phyloP scores from a whole-genome alignment of 2,329 filamentous ascomycete species.

The Dendryphion nanum region DNA sequence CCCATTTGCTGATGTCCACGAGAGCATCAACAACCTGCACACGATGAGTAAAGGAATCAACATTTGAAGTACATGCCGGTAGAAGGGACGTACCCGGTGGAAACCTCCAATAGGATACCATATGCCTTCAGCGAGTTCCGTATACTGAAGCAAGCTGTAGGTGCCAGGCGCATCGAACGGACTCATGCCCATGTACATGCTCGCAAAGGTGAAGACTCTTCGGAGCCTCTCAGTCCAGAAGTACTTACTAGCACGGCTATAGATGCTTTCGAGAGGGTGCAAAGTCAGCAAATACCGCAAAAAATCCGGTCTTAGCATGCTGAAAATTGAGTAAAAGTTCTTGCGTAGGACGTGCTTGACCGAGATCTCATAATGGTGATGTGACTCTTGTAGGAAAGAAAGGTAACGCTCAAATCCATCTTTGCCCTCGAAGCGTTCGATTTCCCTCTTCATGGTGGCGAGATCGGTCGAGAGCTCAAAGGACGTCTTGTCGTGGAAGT shows the following conservation, averaged over 20 bases:
- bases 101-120: slow-evolving; percentile 74
- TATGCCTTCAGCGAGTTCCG: slow-evolving; percentile 72
- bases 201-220: slow-evolving; percentile 72
- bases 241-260: slow-evolving; percentile 62
- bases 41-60: slow-evolving; percentile 6
- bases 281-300: slow-evolving; percentile 58
- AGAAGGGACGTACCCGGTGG: slow-evolving; percentile 57
- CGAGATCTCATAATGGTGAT: slow-evolving; percentile 68
- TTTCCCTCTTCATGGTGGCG: slow-evolving; percentile 66
- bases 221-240: slow-evolving; percentile 69
- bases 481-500: slow-evolving; percentile 65
- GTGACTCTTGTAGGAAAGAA: slow-evolving; percentile 63
- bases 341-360: slow-evolving; percentile 64
- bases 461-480: slow-evolving; percentile 68
- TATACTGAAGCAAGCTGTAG: slow-evolving; percentile 72
- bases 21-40: slow-evolving; percentile 56
- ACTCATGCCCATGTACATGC: slow-evolving; percentile 82
- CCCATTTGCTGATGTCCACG: slow-evolving; percentile 59
- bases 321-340: slow-evolving; percentile 63
- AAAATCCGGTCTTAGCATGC: slow-evolving; percentile 60
- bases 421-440: slow-evolving; percentile 71
- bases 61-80: background rate
- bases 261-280: slow-evolving; percentile 72
- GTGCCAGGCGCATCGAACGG: slow-evolving; percentile 75
- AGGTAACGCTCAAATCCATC: slow-evolving; percentile 71